Base-by-base conservation (phyloP, 352 stramenopile species). In the Globisporangium radiosum region DNA sequence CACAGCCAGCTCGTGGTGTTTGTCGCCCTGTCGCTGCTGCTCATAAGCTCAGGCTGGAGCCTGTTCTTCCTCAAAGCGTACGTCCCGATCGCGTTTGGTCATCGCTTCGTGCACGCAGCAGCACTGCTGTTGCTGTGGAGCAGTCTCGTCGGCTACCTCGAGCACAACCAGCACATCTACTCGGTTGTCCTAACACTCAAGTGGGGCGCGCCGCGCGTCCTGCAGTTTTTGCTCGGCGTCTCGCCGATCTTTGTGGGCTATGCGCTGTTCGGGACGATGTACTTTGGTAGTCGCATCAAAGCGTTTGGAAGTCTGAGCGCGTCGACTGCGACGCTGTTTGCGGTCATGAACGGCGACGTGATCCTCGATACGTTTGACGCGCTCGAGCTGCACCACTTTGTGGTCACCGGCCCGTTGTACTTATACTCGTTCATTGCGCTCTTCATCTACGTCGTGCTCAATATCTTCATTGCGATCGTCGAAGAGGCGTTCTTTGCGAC, bases 361-460 rank as follows among this genome's bases (percentile, higher is more conserved):
- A 93, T 97, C 52, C 85, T 94, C 63, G 87, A 96, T 59, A 95
- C 85, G 39, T 96, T 97, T 63, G 85, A 90, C 56, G 77, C 81
- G n/a, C 66, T 97, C 55, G 73, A 87, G 45, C 62, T 78, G 17
- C 76, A 91, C 60, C 65, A 78, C 51, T 95, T 88, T 54, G 54
- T 47, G 10, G 38, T 88, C 15, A 77, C 87, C 0, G 86, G 84
- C 53, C 87, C 88, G 51, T 61, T 91, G 54, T 97, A 92, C 54
- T 47, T 96, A 50, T 96, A 94, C 65, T 78, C 81, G 44, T 97
- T 97, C 68, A 92, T 96, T 47, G 73, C 79, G 58, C 68, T 97
- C n/a, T 97, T 96, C 67, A 95, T 96, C 66, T 97, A 97, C 66
- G 84, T 96, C 52, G 89, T 97, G 54, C 75, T 97, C 52, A 97